These are phyloP conservation scores for Talaromyces ruber DNA, from an alignment of 495 filamentous ascomycete species.

Conservation along the genomic window DNA sequence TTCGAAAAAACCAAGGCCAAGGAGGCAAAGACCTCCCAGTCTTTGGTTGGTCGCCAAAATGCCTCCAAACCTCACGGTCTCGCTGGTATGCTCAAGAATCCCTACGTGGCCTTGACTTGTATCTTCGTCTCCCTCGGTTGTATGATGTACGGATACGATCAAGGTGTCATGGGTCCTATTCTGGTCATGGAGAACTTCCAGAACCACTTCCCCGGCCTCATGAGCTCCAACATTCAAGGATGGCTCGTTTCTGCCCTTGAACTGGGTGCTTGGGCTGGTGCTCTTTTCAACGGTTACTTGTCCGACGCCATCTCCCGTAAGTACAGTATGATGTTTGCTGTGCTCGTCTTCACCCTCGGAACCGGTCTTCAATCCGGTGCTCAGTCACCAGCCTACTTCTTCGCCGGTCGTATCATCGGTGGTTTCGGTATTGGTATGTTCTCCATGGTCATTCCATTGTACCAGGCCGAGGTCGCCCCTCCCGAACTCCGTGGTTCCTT, in stretches of 20 bases:
- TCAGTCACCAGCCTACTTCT: conserved; percentile 26
- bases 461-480: conserved; percentile 67
- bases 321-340: conserved; percentile 65
- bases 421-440: conserved; percentile 61
- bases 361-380: conserved; percentile 34
- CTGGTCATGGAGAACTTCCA: conserved; percentile 24
- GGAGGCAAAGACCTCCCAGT: conserved; percentile 17
- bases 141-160: conserved; percentile 55
- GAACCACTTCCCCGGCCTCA: conserved; percentile 34
- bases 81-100: conserved; percentile 27
- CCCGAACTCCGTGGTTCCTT: conserved; percentile 68
- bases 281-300: conserved; percentile 64
- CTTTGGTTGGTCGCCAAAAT: conserved; percentile 25
- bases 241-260: conserved; percentile 75
- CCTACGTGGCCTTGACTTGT: conserved; percentile 29
- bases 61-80: conserved; percentile 26
- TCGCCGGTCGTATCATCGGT: conserved; percentile 39
- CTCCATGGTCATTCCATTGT: conserved; percentile 45
- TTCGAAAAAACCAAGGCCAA: background rate
- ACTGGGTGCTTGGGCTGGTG: conserved; percentile 73
- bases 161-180: conserved; percentile 67
- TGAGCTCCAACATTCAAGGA: conserved; percentile 60
- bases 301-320: conserved; percentile 70
- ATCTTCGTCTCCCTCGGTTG: conserved; percentile 70
- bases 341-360: conserved; percentile 64